phyloP scores from a whole-genome alignment of 345 rosid genomes.

The Eucalyptus sp. region DNA sequence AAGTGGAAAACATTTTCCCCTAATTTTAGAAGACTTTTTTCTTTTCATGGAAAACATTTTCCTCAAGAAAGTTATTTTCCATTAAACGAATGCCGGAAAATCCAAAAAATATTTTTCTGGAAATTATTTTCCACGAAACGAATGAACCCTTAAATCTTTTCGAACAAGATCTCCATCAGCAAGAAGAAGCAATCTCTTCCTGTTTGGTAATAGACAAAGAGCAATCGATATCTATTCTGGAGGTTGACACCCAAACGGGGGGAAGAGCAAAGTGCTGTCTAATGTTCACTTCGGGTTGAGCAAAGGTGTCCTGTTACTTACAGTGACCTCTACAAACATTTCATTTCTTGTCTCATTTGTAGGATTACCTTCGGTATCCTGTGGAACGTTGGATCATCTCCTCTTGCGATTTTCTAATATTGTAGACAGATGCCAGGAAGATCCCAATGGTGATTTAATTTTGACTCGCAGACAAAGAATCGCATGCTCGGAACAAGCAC shows the following conservation, averaged over 20 bases:
- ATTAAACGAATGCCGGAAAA: too few relatives aligned
- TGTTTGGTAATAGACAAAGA: neutral
- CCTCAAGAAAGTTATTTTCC: too few relatives aligned
- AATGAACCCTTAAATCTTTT: neutral
- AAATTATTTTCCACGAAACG: too few relatives aligned
- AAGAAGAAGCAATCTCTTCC: neutral
- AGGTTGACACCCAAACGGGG: neutral
- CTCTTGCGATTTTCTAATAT: neutral
- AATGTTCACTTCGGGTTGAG: neutral
- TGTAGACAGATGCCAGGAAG: neutral
- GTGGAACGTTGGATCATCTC: neutral
- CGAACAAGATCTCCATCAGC: neutral
- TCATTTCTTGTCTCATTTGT: neutral
- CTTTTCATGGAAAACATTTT: too few relatives aligned
- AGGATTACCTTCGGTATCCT: neutral
- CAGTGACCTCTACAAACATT: neutral
- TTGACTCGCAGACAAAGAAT: rapidly evolving
- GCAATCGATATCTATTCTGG: neutral
- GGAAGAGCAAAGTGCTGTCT: neutral
- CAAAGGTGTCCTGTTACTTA: neutral
- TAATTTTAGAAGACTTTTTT: too few relatives aligned
- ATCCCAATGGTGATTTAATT: neutral
- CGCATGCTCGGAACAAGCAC: neutral
- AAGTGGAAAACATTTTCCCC: too few relatives aligned
- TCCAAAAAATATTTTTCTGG: too few relatives aligned